A percentile compares a stretch with the other conserved stretches of the same genome.
These are phyloP conservation scores for Myxozyma monticola DNA, from an alignment of 805 yeast genomes.

Conservation along the genomic window DNA sequence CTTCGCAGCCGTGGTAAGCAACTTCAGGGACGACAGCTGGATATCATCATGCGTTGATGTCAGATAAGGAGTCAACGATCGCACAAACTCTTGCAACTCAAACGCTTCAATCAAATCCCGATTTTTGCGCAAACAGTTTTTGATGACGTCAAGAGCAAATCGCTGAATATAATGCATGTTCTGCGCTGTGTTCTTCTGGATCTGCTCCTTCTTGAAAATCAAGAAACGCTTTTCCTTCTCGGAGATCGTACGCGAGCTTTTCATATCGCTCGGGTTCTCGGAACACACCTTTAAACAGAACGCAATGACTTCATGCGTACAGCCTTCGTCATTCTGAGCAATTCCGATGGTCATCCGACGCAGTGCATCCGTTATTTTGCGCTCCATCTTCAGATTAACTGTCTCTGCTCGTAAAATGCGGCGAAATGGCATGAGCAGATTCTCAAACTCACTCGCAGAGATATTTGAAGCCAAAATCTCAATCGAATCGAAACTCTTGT, in stretches of 20 bases:
- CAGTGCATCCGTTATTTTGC: conserved; percentile 74
- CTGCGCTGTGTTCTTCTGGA: conserved; percentile 51
- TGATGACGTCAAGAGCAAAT: conserved; percentile 72
- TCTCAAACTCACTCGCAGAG: conserved; percentile 55
- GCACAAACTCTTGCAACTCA: conserved; percentile 71
- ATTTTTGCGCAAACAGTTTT: conserved; percentile 68
- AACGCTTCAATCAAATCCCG: conserved; percentile 57
- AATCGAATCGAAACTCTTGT: conserved; percentile 84
- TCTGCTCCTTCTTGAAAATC: conserved; percentile 53
- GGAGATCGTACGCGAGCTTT: conserved; percentile 40
- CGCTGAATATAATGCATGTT: conserved; percentile 66
- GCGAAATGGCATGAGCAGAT: conserved; percentile 68
- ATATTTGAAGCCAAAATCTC: conserved; percentile 72
- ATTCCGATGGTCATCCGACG: conserved; percentile 79
- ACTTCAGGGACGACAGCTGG: conserved; percentile 57
- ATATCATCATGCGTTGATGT: conserved; percentile 73
- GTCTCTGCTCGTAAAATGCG: conserved; percentile 59
- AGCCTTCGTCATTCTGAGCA: conserved; percentile 62
- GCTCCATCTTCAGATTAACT: conserved; percentile 65
- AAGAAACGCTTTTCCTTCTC: conserved; percentile 17
- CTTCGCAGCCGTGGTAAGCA: conserved; percentile 25
- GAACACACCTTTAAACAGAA: conserved; percentile 68
- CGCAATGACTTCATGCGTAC: conserved; percentile 58
- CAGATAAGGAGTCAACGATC: conserved; percentile 62
- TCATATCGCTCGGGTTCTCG: conserved; percentile 12